These are phyloP conservation scores for Scutellaria galericulata DNA, from an alignment of 257 asterid species.

Conservation along the genomic window DNA sequence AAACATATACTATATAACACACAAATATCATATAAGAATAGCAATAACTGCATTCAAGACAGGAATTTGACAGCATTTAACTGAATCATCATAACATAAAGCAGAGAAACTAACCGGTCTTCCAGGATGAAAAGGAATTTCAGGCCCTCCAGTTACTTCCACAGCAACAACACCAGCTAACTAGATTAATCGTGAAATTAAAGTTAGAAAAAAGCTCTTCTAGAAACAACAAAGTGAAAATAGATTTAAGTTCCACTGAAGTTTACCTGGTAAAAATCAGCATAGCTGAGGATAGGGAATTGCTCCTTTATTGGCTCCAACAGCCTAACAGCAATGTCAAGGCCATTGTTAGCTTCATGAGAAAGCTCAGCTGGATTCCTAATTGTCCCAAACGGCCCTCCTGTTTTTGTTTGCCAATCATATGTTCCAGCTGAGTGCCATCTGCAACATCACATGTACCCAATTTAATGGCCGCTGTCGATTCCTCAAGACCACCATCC, in stretches of 20 bases:
- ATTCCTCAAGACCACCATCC: not conserved
- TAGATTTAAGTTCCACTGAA: not conserved
- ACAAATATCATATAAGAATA: not conserved
- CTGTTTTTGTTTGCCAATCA: conserved; percentile 69
- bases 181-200: conserved; percentile 25
- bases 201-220: not conserved
- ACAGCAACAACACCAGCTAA: conserved; percentile 62
- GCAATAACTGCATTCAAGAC: not conserved
- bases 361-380: conserved; percentile 61
- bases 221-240: not conserved
- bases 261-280: conserved; percentile 74
- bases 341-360: conserved; percentile 82
- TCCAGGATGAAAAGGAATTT: conserved; percentile 65
- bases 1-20: not conserved
- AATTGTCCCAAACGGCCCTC: conserved; percentile 88
- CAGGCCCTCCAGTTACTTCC: conserved; percentile 66
- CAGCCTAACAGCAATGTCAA: conserved; percentile 72
- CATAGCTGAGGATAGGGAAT: conserved; percentile 64
- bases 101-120: conserved; percentile 44
- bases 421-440: conserved; percentile 61
- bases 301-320: conserved; percentile 77
- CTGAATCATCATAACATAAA: not conserved
- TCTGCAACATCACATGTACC: conserved; percentile 32
- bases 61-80: not conserved
- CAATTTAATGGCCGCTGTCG: not conserved